A percentile compares a stretch with the other conserved stretches of the same genome.
These are phyloP conservation scores for Cytospora schulzeri DNA, from an alignment of 2,329 filamentous ascomycete genomes.

Conservation along the genomic window DNA sequence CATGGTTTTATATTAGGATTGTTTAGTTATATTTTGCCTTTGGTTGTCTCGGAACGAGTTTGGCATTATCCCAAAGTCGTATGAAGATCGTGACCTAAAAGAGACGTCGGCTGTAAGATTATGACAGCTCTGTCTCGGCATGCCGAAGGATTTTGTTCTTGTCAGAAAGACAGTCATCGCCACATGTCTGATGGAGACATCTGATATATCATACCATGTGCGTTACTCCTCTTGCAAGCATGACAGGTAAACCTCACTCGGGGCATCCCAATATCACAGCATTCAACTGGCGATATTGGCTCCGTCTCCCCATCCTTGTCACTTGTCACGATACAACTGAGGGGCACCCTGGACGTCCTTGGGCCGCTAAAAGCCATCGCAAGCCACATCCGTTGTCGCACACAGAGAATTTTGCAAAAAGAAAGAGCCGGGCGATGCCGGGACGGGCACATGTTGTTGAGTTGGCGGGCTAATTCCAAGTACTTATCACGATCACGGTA, in stretches of 20 bases:
- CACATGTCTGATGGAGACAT: not conserved
- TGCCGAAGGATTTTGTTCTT: not conserved
- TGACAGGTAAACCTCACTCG: not conserved
- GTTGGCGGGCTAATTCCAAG: not conserved
- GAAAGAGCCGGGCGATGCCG: no score
- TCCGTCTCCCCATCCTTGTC: not conserved
- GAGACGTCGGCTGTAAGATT: not conserved
- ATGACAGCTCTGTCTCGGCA: not conserved
- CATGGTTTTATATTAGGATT: not conserved
- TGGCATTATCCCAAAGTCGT: not conserved
- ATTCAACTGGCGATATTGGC: not conserved
- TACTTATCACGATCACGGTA: not conserved
- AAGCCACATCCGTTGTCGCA: not conserved
- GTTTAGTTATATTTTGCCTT: not conserved
- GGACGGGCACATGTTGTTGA: not conserved
- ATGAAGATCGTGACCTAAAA: not conserved
- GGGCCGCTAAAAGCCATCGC: constrained; percentile 16
- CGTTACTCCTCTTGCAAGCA: not conserved
- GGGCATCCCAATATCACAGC: not conserved
- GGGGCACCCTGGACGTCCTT: not conserved
- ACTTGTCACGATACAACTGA: not conserved
- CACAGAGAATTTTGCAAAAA: not conserved
- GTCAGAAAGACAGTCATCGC: not conserved
- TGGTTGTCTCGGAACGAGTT: not conserved
- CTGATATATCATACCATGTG: not conserved